Evolutionary conservation across 257 asterid genomes (phyloP).

Genomic region (Nicotiana obtusifolia): DNA sequence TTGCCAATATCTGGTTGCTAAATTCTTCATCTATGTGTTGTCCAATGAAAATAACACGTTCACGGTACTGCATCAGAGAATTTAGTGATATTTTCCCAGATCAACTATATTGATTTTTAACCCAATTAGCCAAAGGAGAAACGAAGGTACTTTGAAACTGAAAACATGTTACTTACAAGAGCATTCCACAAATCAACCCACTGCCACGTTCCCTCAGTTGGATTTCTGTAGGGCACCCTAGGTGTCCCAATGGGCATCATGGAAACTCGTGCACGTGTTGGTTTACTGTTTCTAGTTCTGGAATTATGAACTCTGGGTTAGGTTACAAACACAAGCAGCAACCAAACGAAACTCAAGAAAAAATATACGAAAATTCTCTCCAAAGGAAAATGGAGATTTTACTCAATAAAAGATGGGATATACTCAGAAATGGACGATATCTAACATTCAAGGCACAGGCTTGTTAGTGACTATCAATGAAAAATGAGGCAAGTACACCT

Average conservation of each 20-base stretch:
- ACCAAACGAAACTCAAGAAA: background rate
- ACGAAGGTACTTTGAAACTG: background rate
- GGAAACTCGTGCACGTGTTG: conserved; percentile 56
- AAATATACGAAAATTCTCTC: background rate
- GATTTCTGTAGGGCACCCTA: conserved; percentile 76
- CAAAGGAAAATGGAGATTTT: background rate
- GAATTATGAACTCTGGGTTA: conserved; percentile 14
- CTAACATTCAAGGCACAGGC: too few relatives aligned
- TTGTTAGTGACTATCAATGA: background rate
- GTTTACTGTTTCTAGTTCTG: conserved; percentile 35
- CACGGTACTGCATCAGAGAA: conserved; percentile 70
- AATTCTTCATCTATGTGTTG: conserved; percentile 73
- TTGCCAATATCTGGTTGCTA: conserved; percentile 88
- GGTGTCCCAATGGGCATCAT: conserved; percentile 98
- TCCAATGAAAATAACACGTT: conserved; percentile 78
- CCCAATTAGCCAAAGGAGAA: background rate
- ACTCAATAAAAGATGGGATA: background rate
- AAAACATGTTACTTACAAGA: conserved; percentile 56
- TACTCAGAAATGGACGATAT: background rate
- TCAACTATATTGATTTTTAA: background rate
- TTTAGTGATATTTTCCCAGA: conserved; percentile 5
- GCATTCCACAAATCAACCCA: conserved; percentile 97
- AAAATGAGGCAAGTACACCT: background rate
- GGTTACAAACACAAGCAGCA: background rate
- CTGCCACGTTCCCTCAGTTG: conserved; percentile 73